Evolutionary conservation across 192 early-diverging fungal genomes (phyloP).

Genomic region (Coemansia pectinata): DNA sequence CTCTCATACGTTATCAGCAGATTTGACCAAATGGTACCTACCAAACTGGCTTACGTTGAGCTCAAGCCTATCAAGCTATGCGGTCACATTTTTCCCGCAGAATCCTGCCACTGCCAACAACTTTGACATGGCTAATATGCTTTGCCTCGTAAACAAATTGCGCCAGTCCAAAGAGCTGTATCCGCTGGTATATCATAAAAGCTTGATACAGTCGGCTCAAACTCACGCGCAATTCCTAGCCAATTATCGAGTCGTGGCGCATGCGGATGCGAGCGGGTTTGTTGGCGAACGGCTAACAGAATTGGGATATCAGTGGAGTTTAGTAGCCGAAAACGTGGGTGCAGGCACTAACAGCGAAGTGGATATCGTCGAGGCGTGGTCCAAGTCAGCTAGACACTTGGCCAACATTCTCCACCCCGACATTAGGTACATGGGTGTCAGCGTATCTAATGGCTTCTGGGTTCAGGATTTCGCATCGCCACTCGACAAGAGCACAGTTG

Average conservation of each 20-base stretch:
- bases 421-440: conserved; percentile 33
- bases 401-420: conserved; percentile 43
- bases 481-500: conserved; percentile 6
- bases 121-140: conserved; percentile 38
- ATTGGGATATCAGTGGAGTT: conserved; percentile 21
- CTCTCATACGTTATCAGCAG: neutral
- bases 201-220: conserved; percentile 25
- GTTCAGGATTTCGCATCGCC: conserved; percentile 48
- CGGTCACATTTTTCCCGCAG: conserved; percentile 28
- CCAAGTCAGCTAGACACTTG: conserved; percentile 31
- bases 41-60: neutral
- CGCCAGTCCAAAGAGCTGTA: conserved; percentile 12
- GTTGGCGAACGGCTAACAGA: conserved; percentile 36
- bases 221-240: conserved; percentile 38
- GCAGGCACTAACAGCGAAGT: conserved; percentile 30
- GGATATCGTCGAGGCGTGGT: conserved; percentile 39
- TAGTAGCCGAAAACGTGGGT: conserved; percentile 48
- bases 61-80: conserved; percentile 9
- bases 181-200: conserved; percentile 27
- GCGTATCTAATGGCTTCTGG: conserved; percentile 47
- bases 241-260: conserved; percentile 27
- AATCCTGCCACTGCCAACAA: conserved; percentile 14
- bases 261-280: conserved; percentile 29
- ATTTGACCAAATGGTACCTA: neutral
- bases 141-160: conserved; percentile 40